phyloP scores from a whole-genome alignment of 2,329 filamentous ascomycete genomes.

The Botrytis squamosa region DNA sequence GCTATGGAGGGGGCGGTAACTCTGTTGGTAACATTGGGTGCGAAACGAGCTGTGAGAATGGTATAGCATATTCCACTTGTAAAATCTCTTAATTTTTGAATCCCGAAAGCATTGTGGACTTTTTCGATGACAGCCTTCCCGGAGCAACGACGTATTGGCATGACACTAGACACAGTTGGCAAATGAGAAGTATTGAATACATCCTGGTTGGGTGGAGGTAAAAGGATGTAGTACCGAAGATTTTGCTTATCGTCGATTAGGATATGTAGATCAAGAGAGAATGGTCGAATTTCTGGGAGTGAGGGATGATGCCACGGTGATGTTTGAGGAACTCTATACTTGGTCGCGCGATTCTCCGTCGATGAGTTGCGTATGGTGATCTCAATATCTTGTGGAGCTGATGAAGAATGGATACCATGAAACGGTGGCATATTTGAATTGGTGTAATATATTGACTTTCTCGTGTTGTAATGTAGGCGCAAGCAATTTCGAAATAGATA shows the following conservation, averaged over 20 bases:
- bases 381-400: not conserved
- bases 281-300: conserved; percentile 16
- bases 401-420: conserved; percentile 6
- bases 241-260: conserved; percentile 11
- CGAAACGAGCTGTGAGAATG: not conserved
- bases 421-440: not conserved
- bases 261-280: conserved; percentile 6
- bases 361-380: not conserved
- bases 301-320: conserved; percentile 8
- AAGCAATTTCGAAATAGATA: not conserved
- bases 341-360: not conserved
- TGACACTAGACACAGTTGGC: not conserved
- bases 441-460: not conserved
- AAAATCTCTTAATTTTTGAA: conserved; percentile 9
- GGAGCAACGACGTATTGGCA: not conserved
- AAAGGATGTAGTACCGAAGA: conserved; percentile 8
- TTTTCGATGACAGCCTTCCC: not conserved
- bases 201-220: not conserved
- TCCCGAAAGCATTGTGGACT: not conserved
- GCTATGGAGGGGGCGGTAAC: no score
- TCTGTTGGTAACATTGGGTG: not conserved
- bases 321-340: not conserved
- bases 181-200: not conserved
- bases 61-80: conserved; percentile 4
- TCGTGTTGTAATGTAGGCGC: not conserved